These are phyloP conservation scores for Candida ulmi DNA, from an alignment of 805 yeast species.

Conservation along the genomic window DNA sequence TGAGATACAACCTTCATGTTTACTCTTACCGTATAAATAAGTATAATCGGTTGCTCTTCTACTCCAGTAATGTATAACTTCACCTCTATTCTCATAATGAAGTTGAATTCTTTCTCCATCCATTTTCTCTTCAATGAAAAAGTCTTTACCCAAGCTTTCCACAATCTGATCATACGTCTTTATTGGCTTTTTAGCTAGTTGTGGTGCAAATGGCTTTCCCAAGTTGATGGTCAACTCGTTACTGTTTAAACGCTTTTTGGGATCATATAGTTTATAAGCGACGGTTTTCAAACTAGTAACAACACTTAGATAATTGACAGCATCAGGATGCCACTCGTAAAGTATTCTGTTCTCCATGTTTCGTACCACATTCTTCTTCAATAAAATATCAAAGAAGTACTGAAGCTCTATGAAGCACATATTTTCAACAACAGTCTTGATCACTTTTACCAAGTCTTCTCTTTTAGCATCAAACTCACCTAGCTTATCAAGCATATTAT, in stretches of 20 bases:
- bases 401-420: constrained; percentile 59
- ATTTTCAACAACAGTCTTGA: constrained; percentile 44
- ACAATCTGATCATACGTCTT: constrained; percentile 46
- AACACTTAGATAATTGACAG: constrained; percentile 54
- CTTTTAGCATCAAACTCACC: constrained; percentile 27
- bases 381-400: constrained; percentile 62
- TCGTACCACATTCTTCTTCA: constrained; percentile 55
- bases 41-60: constrained; percentile 74
- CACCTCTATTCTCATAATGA: constrained; percentile 50
- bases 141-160: constrained; percentile 38
- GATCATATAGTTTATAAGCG: constrained; percentile 52
- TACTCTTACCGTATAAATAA: constrained; percentile 54
- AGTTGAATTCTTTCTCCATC: constrained; percentile 89
- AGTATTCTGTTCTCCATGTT: constrained; percentile 57
- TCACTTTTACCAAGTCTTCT: constrained; percentile 34
- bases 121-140: constrained; percentile 82
- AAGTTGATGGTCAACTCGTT: constrained; percentile 30
- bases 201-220: constrained; percentile 60
- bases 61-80: constrained; percentile 33
- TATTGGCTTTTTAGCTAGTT: constrained; percentile 55
- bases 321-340: constrained; percentile 73
- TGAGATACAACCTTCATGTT: constrained; percentile 48
- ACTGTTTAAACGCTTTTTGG: constrained; percentile 35
- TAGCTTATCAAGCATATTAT: constrained; percentile 39
- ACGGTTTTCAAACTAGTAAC: constrained; percentile 60